Conservation (phyloP, 1,284 basidiomycete genomes). For the Cryptococcus depauperatus region DNA sequence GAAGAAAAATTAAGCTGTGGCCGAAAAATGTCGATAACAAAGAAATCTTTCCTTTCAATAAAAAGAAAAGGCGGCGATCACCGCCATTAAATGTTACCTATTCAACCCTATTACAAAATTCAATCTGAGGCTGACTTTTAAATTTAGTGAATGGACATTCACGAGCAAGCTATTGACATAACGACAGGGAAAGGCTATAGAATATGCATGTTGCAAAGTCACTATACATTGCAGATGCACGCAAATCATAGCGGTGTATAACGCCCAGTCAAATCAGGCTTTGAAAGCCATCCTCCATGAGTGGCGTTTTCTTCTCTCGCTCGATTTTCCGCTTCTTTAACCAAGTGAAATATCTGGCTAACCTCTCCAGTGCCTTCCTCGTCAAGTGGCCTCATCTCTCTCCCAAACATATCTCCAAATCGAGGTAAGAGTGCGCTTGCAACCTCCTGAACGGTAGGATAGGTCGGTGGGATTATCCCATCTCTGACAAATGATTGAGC, state of each 20-base stretch:
- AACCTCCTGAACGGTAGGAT: slow-evolving; percentile 21
- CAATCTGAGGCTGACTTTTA: no score
- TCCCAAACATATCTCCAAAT: slow-evolving; percentile 33
- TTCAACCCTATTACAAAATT: no score
- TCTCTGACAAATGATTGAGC: background rate
- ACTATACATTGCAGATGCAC: no score
- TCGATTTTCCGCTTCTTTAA: slow-evolving; percentile 23
- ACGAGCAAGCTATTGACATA: no score
- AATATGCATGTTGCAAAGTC: no score
- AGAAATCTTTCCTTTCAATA: background rate
- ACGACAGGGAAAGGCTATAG: no score
- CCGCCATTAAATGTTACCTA: no score
- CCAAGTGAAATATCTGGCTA: slow-evolving; percentile 20
- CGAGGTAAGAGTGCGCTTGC: slow-evolving; percentile 29
- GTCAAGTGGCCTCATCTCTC: slow-evolving; percentile 24
- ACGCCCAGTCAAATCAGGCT: slow-evolving; percentile 26
- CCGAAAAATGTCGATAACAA: background rate
- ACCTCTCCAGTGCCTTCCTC: slow-evolving; percentile 14
- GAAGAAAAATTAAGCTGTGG: background rate
- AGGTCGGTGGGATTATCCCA: background rate
- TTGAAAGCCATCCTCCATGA: slow-evolving; percentile 25
- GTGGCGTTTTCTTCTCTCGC: slow-evolving; percentile 19
- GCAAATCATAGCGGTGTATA: no score
- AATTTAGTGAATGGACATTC: no score
- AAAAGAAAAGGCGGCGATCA: no score